A percentile compares a stretch with the other conserved stretches of the same genome.
phyloP scores from a whole-genome alignment of 2,329 filamentous ascomycete genomes.

The Xylaria multiplex region DNA sequence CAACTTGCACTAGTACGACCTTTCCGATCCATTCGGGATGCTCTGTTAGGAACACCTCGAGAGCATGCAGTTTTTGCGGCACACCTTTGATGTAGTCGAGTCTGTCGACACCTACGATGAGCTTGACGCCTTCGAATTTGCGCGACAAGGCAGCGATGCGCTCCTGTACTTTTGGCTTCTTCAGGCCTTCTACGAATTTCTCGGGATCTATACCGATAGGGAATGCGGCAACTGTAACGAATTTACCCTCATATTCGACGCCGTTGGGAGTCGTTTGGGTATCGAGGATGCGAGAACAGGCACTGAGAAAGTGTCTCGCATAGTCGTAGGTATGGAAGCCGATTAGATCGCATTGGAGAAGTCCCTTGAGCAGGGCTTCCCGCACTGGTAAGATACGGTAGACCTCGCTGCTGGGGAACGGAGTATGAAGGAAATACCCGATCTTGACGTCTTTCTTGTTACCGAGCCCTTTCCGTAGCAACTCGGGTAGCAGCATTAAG shows the following conservation, averaged over 20 bases:
- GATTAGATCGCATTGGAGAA: constrained; percentile 93
- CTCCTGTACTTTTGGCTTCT: constrained; percentile 86
- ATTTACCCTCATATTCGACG: constrained; percentile 87
- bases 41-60: constrained; percentile 96
- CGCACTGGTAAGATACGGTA: constrained; percentile 95
- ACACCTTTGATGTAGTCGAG: constrained; percentile 99
- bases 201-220: constrained; percentile 98
- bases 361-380: constrained; percentile 85
- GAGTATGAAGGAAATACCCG: constrained; percentile 97
- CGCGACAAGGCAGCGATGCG: constrained; percentile 85
- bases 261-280: constrained; percentile 89
- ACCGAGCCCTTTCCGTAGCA: constrained; percentile 91
- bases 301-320: constrained; percentile 95
- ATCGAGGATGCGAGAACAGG: constrained; percentile 90
- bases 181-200: constrained; percentile 89
- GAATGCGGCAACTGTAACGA: constrained; percentile 92
- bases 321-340: constrained; percentile 99
- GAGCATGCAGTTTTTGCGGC: constrained; percentile 93
- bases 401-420: constrained; percentile 96
- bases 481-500: constrained; percentile 93
- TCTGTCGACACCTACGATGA: constrained; percentile 96
- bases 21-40: constrained; percentile 99
- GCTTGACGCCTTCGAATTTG: constrained; percentile 95
- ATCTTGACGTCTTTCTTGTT: constrained; percentile 90
- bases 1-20: constrained; percentile 94